A percentile compares a stretch with the other conserved stretches of the same genome.
These are phyloP conservation scores for Macrophomina pseudophaseolina DNA, from an alignment of 2,329 filamentous ascomycete genomes.

Conservation along the genomic window DNA sequence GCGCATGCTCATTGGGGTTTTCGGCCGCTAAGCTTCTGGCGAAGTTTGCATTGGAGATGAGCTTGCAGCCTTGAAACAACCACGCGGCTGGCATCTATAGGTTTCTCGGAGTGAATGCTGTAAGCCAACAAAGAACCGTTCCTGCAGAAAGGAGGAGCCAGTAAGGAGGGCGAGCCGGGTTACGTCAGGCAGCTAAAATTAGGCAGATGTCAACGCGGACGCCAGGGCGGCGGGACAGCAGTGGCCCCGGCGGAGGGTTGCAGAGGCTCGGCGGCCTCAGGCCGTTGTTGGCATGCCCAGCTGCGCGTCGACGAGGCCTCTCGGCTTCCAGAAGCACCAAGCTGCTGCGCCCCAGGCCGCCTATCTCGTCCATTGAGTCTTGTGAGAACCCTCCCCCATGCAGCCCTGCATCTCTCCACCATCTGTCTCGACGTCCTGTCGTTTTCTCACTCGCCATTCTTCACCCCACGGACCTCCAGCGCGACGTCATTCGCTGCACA, in stretches of 20 bases:
- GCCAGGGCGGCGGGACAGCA: not conserved
- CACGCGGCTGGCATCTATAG: conserved; percentile 6
- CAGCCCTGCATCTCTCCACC: not conserved
- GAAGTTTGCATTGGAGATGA: conserved; percentile 9
- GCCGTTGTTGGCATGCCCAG: conserved; percentile 3
- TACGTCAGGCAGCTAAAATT: conserved; percentile 18
- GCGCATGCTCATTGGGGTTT: not conserved
- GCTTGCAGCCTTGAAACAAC: conserved; percentile 14
- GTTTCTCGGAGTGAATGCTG: conserved; percentile 9
- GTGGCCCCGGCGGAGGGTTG: not conserved
- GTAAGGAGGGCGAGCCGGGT: conserved; percentile 1
- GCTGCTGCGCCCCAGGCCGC: conserved; percentile 16
- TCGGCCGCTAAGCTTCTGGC: conserved; percentile 6
- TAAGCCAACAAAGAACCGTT: conserved; percentile 9
- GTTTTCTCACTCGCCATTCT: not conserved
- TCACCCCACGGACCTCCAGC: conserved; percentile 5
- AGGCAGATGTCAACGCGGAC: not conserved
- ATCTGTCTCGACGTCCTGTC: not conserved
- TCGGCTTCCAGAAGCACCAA: conserved; percentile 21
- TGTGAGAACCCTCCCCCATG: not conserved
- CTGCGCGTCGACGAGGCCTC: conserved; percentile 13
- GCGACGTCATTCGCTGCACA: conserved; percentile 19
- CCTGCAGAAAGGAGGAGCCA: conserved; percentile 6
- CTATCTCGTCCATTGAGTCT: conserved; percentile 8
- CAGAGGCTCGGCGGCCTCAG: not conserved